phyloP scores from a whole-genome alignment of 2,329 filamentous ascomycete species.

The Aspergillus texensis region DNA sequence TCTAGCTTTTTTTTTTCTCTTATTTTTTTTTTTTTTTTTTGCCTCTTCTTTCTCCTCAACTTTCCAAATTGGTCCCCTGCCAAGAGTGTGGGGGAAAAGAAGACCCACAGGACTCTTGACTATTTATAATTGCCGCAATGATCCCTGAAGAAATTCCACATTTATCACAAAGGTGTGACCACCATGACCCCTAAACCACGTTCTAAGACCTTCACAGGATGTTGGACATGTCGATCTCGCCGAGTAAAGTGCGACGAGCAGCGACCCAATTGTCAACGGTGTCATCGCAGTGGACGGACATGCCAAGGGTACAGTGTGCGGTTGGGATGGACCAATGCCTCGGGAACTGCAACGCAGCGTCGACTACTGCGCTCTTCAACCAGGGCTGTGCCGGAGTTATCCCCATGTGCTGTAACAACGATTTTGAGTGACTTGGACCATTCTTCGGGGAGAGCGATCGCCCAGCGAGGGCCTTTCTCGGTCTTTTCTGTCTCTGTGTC shows the following conservation, averaged over 20 bases:
- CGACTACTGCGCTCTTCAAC: not conserved
- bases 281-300: slow-evolving; percentile 22
- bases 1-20: too few species aligned
- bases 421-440: slow-evolving; percentile 4
- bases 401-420: not conserved
- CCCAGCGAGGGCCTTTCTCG: slow-evolving; percentile 24
- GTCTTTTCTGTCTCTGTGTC: slow-evolving; percentile 21
- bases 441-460: not conserved
- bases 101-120: not conserved
- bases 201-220: slow-evolving; percentile 15
- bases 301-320: slow-evolving; percentile 28
- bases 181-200: slow-evolving; percentile 5
- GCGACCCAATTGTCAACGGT: slow-evolving; percentile 23
- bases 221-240: slow-evolving; percentile 19
- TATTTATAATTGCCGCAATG: not conserved
- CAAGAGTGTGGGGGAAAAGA: not conserved
- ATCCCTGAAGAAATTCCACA: not conserved
- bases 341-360: not conserved
- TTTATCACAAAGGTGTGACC: not conserved
- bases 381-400: not conserved
- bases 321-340: slow-evolving; percentile 20
- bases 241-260: slow-evolving; percentile 22
- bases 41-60: too few species aligned
- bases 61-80: not conserved
- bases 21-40: too few species aligned